phyloP scores from a whole-genome alignment of 176 grass and related monocot species.

The Oryza brachyantha region DNA sequence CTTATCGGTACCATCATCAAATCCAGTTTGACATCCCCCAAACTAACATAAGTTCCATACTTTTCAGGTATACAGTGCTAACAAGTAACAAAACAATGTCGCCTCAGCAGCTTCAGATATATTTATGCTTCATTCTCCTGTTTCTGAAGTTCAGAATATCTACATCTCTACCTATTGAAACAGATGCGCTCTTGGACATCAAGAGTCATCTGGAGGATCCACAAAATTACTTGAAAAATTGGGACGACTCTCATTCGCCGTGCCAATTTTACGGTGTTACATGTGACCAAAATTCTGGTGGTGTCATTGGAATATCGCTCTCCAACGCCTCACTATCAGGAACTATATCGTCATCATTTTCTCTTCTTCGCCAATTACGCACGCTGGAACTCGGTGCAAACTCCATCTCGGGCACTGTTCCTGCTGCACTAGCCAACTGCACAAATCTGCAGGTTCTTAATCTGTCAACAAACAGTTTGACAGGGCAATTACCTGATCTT shows the following conservation, averaged over 20 bases:
- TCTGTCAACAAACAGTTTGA: constrained; percentile 70
- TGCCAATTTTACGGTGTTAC: constrained; percentile 76
- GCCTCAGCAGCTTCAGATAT: constrained; percentile 40
- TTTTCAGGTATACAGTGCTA: constrained; percentile 39
- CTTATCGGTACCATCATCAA: constrained; percentile 6
- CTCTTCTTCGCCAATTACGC: constrained; percentile 48
- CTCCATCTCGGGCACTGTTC: constrained; percentile 64
- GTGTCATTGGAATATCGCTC: constrained; percentile 67
- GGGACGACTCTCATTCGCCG: constrained; percentile 49
- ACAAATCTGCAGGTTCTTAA: constrained; percentile 76
- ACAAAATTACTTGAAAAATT: constrained; percentile 55
- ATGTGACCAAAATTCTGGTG: constrained; percentile 51
- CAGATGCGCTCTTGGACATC: constrained; percentile 58
- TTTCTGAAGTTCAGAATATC: constrained; percentile 33
- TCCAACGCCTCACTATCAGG: constrained; percentile 70
- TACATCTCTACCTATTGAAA: constrained; percentile 49
- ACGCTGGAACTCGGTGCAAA: constrained; percentile 69
- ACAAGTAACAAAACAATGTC: constrained; percentile 33
- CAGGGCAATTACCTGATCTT: constrained; percentile 70
- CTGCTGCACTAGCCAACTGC: constrained; percentile 58
- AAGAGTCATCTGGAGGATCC: constrained; percentile 72
- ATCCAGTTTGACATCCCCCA: neutral
- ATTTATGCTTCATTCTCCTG: constrained; percentile 46
- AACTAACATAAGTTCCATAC: constrained; percentile 22
- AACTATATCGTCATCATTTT: constrained; percentile 70